phyloP scores from a whole-genome alignment of 2,329 filamentous ascomycete genomes.

The Balansia obtecta region DNA sequence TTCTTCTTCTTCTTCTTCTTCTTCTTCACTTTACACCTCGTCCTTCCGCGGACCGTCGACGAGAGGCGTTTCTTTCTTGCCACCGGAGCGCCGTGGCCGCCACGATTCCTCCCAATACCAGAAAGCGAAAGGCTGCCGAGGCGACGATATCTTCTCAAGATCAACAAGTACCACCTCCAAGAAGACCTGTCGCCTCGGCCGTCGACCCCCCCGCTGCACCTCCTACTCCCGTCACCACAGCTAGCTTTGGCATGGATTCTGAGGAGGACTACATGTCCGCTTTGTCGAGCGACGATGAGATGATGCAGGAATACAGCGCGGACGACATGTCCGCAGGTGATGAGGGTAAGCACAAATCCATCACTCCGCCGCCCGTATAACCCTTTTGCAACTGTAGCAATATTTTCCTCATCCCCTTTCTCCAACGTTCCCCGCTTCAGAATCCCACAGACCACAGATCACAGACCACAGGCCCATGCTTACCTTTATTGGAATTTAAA shows the following conservation, averaged over 20 bases:
- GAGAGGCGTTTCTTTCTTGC: not conserved
- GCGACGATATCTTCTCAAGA: conserved; percentile 40
- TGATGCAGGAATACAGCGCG: conserved; percentile 66
- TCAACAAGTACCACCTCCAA: conserved; percentile 32
- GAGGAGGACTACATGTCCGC: conserved; percentile 89
- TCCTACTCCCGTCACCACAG: conserved; percentile 43
- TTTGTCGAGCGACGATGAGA: conserved; percentile 61
- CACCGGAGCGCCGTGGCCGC: conserved; percentile 14
- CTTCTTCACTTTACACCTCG: not conserved
- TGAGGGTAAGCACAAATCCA: conserved; percentile 28
- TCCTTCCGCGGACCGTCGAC: not conserved
- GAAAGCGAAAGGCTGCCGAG: conserved; percentile 55
- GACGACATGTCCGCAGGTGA: conserved; percentile 49
- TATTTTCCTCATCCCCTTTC: too few species aligned
- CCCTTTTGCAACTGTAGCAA: too few species aligned
- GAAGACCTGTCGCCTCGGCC: conserved; percentile 46
- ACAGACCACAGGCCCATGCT: too few species aligned
- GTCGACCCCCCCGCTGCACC: conserved; percentile 33
- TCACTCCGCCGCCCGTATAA: too few species aligned
- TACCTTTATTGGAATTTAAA: conserved; percentile 38
- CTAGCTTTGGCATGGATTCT: conserved; percentile 67
- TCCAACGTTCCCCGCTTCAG: too few species aligned
- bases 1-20: too few species aligned
- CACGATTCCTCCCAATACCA: conserved; percentile 48
- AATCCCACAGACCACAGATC: too few species aligned